A percentile compares a stretch with the other conserved stretches of the same genome.
Evolutionary conservation across 768 basidiomycete species (phyloP).

Genomic region (Suillus americanus): DNA sequence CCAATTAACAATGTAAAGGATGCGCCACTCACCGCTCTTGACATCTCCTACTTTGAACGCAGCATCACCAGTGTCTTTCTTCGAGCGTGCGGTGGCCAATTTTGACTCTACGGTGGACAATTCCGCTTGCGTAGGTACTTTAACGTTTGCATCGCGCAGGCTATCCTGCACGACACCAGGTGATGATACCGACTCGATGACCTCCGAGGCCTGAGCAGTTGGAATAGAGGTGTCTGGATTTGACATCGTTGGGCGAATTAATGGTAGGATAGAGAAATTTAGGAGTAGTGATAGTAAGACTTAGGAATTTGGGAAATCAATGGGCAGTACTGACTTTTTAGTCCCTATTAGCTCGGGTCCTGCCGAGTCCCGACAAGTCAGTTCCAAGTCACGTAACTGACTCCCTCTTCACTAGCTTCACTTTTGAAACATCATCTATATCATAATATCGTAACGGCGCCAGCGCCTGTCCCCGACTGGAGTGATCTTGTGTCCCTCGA

Average conservation of each 20-base stretch:
- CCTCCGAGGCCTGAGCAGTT: neutral
- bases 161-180: conserved; percentile 4
- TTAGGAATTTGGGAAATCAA: neutral
- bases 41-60: conserved; percentile 68
- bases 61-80: conserved; percentile 65
- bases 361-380: neutral
- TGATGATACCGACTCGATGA: conserved; percentile 1
- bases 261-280: neutral
- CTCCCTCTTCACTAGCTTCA: too few relatives aligned
- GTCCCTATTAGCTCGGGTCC: neutral
- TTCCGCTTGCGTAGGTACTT: conserved; percentile 17
- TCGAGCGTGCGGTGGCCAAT: conserved; percentile 58
- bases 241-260: neutral
- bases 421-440: too few relatives aligned
- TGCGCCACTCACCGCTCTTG: conserved; percentile 49
- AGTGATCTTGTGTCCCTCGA: too few relatives aligned
- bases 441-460: too few relatives aligned
- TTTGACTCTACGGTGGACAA: conserved; percentile 43
- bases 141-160: conserved; percentile 20
- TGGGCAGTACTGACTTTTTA: neutral
- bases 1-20: neutral
- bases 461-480: too few relatives aligned
- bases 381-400: too few relatives aligned
- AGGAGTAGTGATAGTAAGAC: neutral
- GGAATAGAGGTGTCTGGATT: neutral